These are phyloP conservation scores for Chimonanthus salicifolius DNA, from an alignment of 164 flowering plant species.

Conservation along the genomic window DNA sequence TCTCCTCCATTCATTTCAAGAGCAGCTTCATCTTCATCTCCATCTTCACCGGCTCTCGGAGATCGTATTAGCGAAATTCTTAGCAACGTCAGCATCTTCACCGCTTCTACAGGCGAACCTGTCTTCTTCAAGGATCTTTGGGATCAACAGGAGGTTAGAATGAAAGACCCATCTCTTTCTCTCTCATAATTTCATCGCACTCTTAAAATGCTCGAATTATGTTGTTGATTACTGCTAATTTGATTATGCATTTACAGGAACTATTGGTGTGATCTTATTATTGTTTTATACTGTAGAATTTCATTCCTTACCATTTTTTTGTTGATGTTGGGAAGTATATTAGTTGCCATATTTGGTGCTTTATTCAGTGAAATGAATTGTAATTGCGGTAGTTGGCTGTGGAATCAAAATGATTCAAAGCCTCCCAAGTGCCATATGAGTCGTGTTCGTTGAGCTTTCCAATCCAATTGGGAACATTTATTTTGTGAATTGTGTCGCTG, in stretches of 20 bases:
- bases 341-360: too few relatives aligned
- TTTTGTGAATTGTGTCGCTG: too few relatives aligned
- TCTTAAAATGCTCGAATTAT: neutral
- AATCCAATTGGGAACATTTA: neutral
- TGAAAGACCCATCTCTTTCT: too few relatives aligned
- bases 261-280: too few relatives aligned
- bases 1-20: constrained; percentile 1
- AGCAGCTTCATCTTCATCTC: neutral
- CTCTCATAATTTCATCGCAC: neutral
- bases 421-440: neutral
- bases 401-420: too few relatives aligned
- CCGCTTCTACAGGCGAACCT: constrained; percentile 49
- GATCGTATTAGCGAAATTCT: constrained; percentile 26
- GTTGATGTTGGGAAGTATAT: neutral
- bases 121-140: constrained; percentile 68
- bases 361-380: too few relatives aligned
- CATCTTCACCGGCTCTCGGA: constrained; percentile 14
- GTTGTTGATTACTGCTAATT: neutral
- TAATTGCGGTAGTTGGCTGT: too few relatives aligned
- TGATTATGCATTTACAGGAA: neutral
- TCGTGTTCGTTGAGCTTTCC: neutral
- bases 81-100: constrained; percentile 54
- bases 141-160: constrained; percentile 66
- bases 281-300: neutral
- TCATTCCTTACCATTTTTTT: neutral